Percentiles rank a stretch among this genome's conserved stretches.
Evolutionary conservation across 768 basidiomycete genomes (phyloP).

Genomic region (Lactarius deliciosus): DNA sequence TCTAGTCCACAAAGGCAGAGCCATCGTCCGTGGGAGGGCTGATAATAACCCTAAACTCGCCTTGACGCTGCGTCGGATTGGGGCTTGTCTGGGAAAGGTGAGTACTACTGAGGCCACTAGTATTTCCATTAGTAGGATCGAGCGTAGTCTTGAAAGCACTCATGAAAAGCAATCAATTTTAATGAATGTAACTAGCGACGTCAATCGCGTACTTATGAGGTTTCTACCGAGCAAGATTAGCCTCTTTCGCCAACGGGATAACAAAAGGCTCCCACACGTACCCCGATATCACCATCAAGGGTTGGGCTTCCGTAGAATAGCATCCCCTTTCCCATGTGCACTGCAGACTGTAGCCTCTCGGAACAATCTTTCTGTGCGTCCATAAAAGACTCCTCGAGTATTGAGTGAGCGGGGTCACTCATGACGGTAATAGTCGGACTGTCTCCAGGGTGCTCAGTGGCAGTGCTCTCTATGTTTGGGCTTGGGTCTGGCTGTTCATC

Average conservation of each 20-base stretch:
- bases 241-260: not conserved
- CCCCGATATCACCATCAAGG: not conserved
- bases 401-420: not conserved
- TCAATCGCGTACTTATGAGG: constrained; percentile 10
- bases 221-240: constrained; percentile 2
- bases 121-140: not conserved
- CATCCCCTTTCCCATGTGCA: too few relatives aligned
- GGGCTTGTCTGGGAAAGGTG: not conserved
- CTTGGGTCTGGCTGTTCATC: not conserved
- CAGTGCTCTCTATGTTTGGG: not conserved
- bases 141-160: not conserved
- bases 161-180: constrained; percentile 2
- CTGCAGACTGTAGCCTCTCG: not conserved
- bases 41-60: not conserved
- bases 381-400: too few relatives aligned
- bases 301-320: not conserved
- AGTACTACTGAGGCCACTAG: not conserved
- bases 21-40: not conserved
- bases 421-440: not conserved
- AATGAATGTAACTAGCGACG: not conserved
- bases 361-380: not conserved
- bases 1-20: not conserved
- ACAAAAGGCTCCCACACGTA: not conserved
- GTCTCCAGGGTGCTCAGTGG: not conserved
- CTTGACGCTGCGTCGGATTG: not conserved